These are phyloP conservation scores for Myxozyma lipomycoides DNA, from an alignment of 805 yeast species.

Conservation along the genomic window DNA sequence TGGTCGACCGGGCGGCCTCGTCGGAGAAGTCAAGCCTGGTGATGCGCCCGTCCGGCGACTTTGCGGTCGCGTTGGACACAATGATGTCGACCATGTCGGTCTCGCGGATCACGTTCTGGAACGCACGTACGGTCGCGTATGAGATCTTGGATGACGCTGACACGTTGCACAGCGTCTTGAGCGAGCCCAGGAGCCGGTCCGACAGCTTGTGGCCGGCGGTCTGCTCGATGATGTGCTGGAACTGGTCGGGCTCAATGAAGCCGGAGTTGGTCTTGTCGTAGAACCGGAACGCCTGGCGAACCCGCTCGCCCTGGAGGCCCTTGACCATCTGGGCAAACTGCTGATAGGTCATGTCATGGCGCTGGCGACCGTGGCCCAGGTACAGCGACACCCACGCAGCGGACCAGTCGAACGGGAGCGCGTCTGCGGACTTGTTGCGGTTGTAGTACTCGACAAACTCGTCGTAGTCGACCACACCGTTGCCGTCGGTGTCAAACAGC, in stretches of 20 bases:
- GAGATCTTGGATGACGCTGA: slow-evolving; percentile 37
- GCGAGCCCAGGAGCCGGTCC: slow-evolving; percentile 38
- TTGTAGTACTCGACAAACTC: slow-evolving; percentile 41
- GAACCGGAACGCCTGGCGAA: slow-evolving; percentile 43
- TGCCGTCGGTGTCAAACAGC: slow-evolving; percentile 41
- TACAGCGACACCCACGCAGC: slow-evolving; percentile 43
- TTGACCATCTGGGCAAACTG: slow-evolving; percentile 46
- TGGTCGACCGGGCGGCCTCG: slow-evolving; percentile 41
- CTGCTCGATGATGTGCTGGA: slow-evolving; percentile 38
- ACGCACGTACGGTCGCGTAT: slow-evolving; percentile 44
- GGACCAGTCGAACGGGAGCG: slow-evolving; percentile 45
- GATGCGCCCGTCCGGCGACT: slow-evolving; percentile 38
- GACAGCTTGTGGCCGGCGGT: slow-evolving; percentile 44
- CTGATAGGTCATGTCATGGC: slow-evolving; percentile 41
- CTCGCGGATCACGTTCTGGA: slow-evolving; percentile 42
- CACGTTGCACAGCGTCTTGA: slow-evolving; percentile 40
- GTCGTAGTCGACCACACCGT: slow-evolving; percentile 40
- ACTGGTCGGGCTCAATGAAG: slow-evolving; percentile 41
- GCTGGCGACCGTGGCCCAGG: slow-evolving; percentile 38
- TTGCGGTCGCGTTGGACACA: slow-evolving; percentile 36
- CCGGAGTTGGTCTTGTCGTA: slow-evolving; percentile 40
- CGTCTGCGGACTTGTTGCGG: slow-evolving; percentile 36
- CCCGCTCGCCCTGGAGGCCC: slow-evolving; percentile 47
- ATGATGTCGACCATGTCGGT: slow-evolving; percentile 42
- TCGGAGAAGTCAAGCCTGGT: slow-evolving; percentile 39